Evolutionary conservation across 139 green algal genomes (phyloP), one percentile per base, ranked within the genome.

Genomic region (Asterochloris sp.): DNA sequence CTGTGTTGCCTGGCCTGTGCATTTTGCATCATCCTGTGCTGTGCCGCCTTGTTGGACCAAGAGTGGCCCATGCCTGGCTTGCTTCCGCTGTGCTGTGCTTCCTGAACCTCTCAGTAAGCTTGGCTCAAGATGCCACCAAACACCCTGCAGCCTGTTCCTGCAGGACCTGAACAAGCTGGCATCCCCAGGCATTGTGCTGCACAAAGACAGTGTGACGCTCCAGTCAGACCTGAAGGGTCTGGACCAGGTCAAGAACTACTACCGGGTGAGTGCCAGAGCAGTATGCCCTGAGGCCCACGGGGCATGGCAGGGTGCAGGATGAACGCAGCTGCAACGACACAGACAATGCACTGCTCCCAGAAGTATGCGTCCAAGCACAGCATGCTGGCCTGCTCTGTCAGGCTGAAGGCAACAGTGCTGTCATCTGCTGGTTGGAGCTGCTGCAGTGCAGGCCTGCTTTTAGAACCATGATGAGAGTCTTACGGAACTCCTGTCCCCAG

Each of bases 141-240:
- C 27, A 77, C 61, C 47, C 71, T 28, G 38, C 71, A 60, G 29
- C 71, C 47, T 77, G 73, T 62, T 29, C 61, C 73, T 77, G 26
- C 73, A 79, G 17, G 74, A 79, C 47, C 74, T 79, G 27, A 60
- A 79, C 54, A 28, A 15, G 21, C 74, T 79, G 1, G 23, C 54
- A 23, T 68, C 54, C 23, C 54, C 54, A 23, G 66, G 28, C 64
- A 24, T 79, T 60, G 66, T 60, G 19, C 21, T 79, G 10, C 74
- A 79, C 15, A 79, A 79, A 67, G 74, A 79, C 47, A 79, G 74
- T 38, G 28, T 79, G 54, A 79, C 74, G 74, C 74, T 79, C 47
- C 21, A 23, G 28, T 54, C 74, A 79, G 74, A 79, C 47, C 27
- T 79, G 11, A 54, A 79, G 47, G 74, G 74, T 24, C 64, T 79